phyloP scores from a whole-genome alignment of 1,284 basidiomycete species.

The Trametes hirsuta region DNA sequence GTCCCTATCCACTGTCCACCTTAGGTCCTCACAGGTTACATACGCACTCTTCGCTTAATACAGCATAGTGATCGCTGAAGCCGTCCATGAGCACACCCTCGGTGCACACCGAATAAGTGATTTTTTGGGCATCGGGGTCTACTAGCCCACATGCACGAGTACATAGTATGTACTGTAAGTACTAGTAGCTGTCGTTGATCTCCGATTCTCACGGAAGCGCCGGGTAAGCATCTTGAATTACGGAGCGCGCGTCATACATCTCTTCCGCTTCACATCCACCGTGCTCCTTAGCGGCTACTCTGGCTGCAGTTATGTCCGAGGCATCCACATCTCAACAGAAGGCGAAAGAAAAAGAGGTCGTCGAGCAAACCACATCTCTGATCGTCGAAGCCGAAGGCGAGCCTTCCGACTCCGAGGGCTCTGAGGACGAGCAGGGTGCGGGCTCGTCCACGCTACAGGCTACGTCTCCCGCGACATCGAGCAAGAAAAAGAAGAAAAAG shows the following conservation, averaged over 20 bases:
- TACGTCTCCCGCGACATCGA: constrained; percentile 38
- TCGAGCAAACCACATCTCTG: constrained; percentile 35
- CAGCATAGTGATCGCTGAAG: too few species aligned
- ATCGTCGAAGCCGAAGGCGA: constrained; percentile 31
- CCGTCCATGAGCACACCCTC: too few species aligned
- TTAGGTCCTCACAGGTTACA: too few species aligned
- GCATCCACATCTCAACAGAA: constrained; percentile 36
- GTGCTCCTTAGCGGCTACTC: neutral
- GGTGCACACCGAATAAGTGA: too few species aligned
- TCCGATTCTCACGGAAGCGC: constrained; percentile 17
- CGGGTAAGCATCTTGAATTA: neutral
- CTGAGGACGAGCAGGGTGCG: constrained; percentile 32
- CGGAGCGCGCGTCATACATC: neutral
- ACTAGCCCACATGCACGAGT: neutral
- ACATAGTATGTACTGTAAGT: neutral
- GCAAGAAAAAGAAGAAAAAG: constrained; percentile 80
- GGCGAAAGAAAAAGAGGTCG: constrained; percentile 45
- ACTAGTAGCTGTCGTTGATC: neutral
- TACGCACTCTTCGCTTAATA: too few species aligned
- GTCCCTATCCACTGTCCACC: too few species aligned
- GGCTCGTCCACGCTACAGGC: constrained; percentile 32
- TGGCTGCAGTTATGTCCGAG: constrained; percentile 19
- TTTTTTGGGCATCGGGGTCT: too few species aligned
- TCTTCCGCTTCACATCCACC: neutral
- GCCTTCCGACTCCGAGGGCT: constrained; percentile 40